Base-by-base conservation (phyloP, 2,329 filamentous ascomycete genomes). In the Alternaria rosae region DNA sequence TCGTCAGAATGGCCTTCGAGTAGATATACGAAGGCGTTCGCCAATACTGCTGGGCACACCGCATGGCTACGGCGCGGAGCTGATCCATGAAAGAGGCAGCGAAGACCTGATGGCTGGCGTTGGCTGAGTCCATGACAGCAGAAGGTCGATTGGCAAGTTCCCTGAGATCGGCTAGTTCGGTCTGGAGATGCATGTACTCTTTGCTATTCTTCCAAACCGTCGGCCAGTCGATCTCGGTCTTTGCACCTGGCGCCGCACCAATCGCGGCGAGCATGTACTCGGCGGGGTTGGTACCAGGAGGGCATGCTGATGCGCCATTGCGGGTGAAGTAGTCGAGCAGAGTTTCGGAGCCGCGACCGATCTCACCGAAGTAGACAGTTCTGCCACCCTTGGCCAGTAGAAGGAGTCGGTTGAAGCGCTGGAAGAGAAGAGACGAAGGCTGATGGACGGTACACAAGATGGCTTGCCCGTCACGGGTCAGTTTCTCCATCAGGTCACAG, bases 371-470 rank as follows among this genome's bases (percentile, higher is more conserved):
- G 81, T 94, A 94, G 35, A 93, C 88, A 0, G 89, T 92, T 73
- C 83, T 86, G 55, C 92, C 92, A 51, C 91, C 90, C 72, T 87
- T 89, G 26, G 88, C 88, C 8, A 94, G 82, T 80, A 94, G 90
- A 25, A 94, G 84, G 5, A 95, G 85, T 48, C 90, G 86, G 70
- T 94, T 91, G 75, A 95, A 97, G 56, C 91, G 88, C 76, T 96
- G 91, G 83, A 97, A 96, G 32, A 97, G 85, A 84, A 94, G 91
- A 23, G 93, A 92, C 5, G 92, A 96, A 13, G 94, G 94, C 79
- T 97, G 94, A 78, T 97, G 94, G 62, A 97, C 97, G 0, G 94
- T 97, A 81, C 92, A 96, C 12, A 97, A 87, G 77, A 97, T 91
- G 48, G 94, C 93, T 56, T 73, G 70, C 11, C 94, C 94, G 62